Evolutionary conservation across 176 grass and related monocot species (phyloP), one percentile per base, ranked within the genome.

Genomic region (Elaeis guineensis): DNA sequence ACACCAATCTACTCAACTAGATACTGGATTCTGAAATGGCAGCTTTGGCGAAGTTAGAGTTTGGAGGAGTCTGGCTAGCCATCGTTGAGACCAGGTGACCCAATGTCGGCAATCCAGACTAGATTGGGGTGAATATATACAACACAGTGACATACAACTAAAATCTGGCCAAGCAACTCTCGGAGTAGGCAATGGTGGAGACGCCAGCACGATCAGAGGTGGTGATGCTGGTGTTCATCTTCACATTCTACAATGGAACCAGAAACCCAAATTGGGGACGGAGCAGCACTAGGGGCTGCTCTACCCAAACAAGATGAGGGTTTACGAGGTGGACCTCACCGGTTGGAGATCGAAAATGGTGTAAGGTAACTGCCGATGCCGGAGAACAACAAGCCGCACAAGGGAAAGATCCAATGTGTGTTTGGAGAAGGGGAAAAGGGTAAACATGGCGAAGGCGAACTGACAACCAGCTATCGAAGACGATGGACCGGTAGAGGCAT

Each of bases 71-170:
- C 22, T 80, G 75, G 30, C 56, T 97, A 25, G 93, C 78, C 19
- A 16, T 97, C 24, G 87, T 87, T 0, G 84, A 97, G 84, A 97
- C 84, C 3, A 87, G 93, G 0, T 97, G 90, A 86, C 90, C 90
- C 24, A 95, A 95, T 62, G 90, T 29, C 55, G 50, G 82, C 24
- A 86, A 95, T 80, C 54, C 83, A 25, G 77, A 86, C 52, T 78
- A 95, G 77, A 78, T 90, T 11, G 90, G 90, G 22, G 74, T 66
- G 52, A 95, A 71, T 49, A 67, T 62, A 3, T 72, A 64, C 29
- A 95, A 95, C 79, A 82, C 86, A 8, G 90, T 79, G 8, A 32
- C 57, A 17, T 95, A 90, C 79, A 95, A 95, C 74, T 49, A 79
- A 65, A 95, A 95, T 72, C 75, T 95, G 22, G 86, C 79, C 8